phyloP scores from a whole-genome alignment of 768 basidiomycete genomes.

The Phanerochaete sordida region DNA sequence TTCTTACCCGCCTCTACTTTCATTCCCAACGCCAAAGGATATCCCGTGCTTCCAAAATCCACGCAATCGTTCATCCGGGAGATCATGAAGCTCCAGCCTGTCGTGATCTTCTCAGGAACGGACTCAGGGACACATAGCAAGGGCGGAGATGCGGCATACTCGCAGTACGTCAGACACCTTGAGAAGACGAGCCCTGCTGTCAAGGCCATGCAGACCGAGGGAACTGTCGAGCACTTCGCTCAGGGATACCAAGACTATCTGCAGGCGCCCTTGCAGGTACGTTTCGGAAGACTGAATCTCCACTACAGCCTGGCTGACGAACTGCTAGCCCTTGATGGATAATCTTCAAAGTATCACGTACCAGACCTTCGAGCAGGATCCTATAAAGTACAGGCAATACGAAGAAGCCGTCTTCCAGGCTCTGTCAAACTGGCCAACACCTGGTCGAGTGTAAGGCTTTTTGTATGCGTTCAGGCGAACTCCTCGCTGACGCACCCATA shows the following conservation, averaged over 20 bases:
- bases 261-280: slow-evolving; percentile 89
- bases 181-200: slow-evolving; percentile 73
- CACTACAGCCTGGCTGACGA: background rate
- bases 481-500: slow-evolving; percentile 28
- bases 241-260: slow-evolving; percentile 94
- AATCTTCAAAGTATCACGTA: slow-evolving; percentile 94
- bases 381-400: slow-evolving; percentile 93
- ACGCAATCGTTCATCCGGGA: slow-evolving; percentile 89
- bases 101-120: slow-evolving; percentile 75
- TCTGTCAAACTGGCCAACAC: slow-evolving; percentile 61
- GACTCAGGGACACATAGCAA: slow-evolving; percentile 59
- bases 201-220: slow-evolving; percentile 58
- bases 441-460: slow-evolving; percentile 56
- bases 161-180: slow-evolving; percentile 82
- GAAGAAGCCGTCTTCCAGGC: slow-evolving; percentile 90
- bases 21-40: slow-evolving; percentile 94
- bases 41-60: slow-evolving; percentile 92
- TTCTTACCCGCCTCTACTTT: slow-evolving; percentile 89
- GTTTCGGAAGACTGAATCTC: slow-evolving; percentile 12
- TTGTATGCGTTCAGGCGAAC: background rate
- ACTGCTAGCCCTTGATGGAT: slow-evolving; percentile 88
- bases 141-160: slow-evolving; percentile 85
- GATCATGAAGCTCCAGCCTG: slow-evolving; percentile 89
- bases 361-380: slow-evolving; percentile 97
- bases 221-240: slow-evolving; percentile 86